Evolutionary conservation across 208 protist species (phyloP).

Genomic region (Trypanosoma lewisi): DNA sequence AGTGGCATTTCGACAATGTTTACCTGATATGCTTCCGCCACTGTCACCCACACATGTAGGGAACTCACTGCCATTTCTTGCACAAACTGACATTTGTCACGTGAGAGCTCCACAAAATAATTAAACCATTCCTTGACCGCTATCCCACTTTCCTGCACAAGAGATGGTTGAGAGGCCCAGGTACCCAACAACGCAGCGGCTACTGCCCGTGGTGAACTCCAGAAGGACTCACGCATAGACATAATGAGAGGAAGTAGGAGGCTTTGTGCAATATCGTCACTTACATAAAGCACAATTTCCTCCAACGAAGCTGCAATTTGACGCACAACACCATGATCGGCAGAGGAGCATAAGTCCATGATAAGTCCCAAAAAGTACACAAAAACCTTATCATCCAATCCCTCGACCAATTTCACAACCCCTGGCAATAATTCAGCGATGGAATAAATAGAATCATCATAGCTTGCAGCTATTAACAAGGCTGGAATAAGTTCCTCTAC

Average conservation of each 20-base stretch:
- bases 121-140: slow-evolving; percentile 60
- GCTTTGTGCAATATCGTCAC: slow-evolving; percentile 37
- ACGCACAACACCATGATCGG: slow-evolving; percentile 45
- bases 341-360: slow-evolving; percentile 62
- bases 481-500: slow-evolving; percentile 60
- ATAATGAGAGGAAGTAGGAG: slow-evolving; percentile 63
- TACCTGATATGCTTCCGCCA: slow-evolving; percentile 47
- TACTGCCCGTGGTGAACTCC: slow-evolving; percentile 62
- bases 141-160: slow-evolving; percentile 46
- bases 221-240: slow-evolving; percentile 64
- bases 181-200: slow-evolving; percentile 56
- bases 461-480: slow-evolving; percentile 52
- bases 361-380: slow-evolving; percentile 72
- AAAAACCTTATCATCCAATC: slow-evolving; percentile 34
- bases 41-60: slow-evolving; percentile 61
- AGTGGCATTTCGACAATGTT: slow-evolving; percentile 60
- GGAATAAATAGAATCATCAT: slow-evolving; percentile 50
- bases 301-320: slow-evolving; percentile 39
- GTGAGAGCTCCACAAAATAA: slow-evolving; percentile 57
- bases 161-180: slow-evolving; percentile 42
- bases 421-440: slow-evolving; percentile 53
- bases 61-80: slow-evolving; percentile 46
- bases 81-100: slow-evolving; percentile 52
- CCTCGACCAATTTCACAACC: slow-evolving; percentile 42
- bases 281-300: slow-evolving; percentile 31